Conservation (phyloP, 352 stramenopile species). For the Globisporangium mamillatum region DNA sequence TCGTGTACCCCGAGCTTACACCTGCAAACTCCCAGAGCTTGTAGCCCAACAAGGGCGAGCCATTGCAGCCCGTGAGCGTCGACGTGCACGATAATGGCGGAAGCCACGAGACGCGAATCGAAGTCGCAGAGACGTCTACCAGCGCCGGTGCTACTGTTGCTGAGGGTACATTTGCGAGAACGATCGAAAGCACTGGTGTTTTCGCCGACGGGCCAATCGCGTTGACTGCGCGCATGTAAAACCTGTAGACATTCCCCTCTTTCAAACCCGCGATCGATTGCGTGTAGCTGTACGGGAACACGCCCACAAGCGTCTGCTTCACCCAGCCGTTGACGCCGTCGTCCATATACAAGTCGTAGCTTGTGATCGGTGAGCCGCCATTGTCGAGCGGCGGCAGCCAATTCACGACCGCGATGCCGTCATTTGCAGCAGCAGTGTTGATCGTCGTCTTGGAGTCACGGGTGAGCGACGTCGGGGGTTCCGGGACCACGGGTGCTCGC, state of each 20-base stretch:
- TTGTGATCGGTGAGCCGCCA: constrained; percentile 87
- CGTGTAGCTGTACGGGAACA: constrained; percentile 53
- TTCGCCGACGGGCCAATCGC: constrained; percentile 71
- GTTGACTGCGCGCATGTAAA: constrained; percentile 91
- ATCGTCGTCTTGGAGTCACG: constrained; percentile 74
- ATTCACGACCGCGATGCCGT: constrained; percentile 61
- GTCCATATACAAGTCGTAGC: constrained; percentile 93
- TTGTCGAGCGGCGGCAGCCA: constrained; percentile 92
- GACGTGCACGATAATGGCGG: constrained; percentile 64
- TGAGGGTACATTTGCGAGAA: constrained; percentile 80
- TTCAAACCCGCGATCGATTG: constrained; percentile 42
- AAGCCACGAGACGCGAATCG: constrained; percentile 70
- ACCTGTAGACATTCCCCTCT: constrained; percentile 90
- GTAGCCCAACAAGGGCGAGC: constrained; percentile 87
- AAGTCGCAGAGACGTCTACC: constrained; percentile 54
- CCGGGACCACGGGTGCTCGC: constrained; percentile 74
- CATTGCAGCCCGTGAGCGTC: constrained; percentile 73
- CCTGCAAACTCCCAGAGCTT: constrained; percentile 92
- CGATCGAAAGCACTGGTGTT: constrained; percentile 84
- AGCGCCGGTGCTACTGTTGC: constrained; percentile 48
- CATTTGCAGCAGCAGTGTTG: constrained; percentile 40
- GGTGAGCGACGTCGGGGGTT: constrained; percentile 67
- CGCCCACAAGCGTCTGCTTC: constrained; percentile 36
- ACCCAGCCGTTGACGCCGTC: constrained; percentile 45
- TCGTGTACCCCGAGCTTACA: constrained; percentile 66